These are phyloP conservation scores for Diutina rugosa DNA, from an alignment of 1,139 yeast species.

Conservation along the genomic window DNA sequence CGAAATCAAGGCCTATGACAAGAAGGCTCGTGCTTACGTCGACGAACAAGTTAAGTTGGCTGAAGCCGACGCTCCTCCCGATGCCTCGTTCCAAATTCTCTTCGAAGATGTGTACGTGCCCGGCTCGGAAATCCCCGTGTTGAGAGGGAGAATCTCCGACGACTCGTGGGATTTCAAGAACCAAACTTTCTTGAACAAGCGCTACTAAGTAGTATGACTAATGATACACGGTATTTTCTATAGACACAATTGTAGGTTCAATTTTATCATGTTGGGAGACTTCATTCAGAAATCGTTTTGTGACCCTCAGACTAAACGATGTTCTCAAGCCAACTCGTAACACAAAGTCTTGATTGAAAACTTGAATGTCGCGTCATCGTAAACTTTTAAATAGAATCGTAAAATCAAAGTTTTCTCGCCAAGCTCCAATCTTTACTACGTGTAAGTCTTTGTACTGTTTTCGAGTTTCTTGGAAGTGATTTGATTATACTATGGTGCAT, in stretches of 20 bases:
- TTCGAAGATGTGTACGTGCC: slow-evolving; percentile 95
- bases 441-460: too few relatives aligned
- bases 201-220: slow-evolving; percentile 16
- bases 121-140: slow-evolving; percentile 83
- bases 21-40: slow-evolving; percentile 89
- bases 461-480: too few relatives aligned
- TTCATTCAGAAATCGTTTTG: too few relatives aligned
- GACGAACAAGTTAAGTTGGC: slow-evolving; percentile 92
- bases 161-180: slow-evolving; percentile 81
- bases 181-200: slow-evolving; percentile 52
- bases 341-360: too few relatives aligned
- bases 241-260: background rate
- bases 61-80: slow-evolving; percentile 90
- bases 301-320: too few relatives aligned
- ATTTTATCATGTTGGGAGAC: too few relatives aligned
- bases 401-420: too few relatives aligned
- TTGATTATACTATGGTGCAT: too few relatives aligned
- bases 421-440: too few relatives aligned
- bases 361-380: too few relatives aligned
- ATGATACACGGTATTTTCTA: background rate
- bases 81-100: slow-evolving; percentile 85
- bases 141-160: slow-evolving; percentile 94
- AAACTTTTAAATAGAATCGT: too few relatives aligned
- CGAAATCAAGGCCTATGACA: slow-evolving; percentile 87
- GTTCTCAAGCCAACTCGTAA: too few relatives aligned